Evolutionary conservation across 1,284 basidiomycete species (phyloP), one percentile per base, ranked within the genome.

Genomic region (Cryptococcus jaspeensis): DNA sequence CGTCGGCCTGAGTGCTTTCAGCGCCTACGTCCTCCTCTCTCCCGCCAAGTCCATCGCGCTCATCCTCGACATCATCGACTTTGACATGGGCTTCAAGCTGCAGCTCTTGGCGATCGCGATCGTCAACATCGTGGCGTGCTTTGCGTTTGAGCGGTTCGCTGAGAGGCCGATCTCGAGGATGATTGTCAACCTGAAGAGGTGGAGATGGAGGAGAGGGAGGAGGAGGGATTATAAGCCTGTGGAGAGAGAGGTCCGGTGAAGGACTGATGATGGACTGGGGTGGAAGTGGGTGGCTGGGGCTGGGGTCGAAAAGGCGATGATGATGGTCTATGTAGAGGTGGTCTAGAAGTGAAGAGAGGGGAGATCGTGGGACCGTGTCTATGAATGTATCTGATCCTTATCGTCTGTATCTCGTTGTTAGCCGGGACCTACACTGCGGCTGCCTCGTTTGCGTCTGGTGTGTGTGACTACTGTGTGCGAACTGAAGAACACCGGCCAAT

Each of bases 61-160:
- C 16, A 74, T 94, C 46, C 81, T 99, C 40, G 88, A 90, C 62
- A 81, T 99, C 65, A 87, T 95, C 81, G 72, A 80, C 4, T 80
- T 99, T 16, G 91, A 92, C 0, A 73, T 82, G 46, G 70, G 81
- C 16, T 94, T 87, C 64, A 86, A 90, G 63, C 73, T 84, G 57
- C 83, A 85, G 65, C 81, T 99, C 35, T 79, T 92, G 23, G 73
- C 81, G 3, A 84, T 85, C n/a, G 88, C 88, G 7, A 74, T 84
- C 23, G 71, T 86, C 53, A 98, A 99, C 78, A 83, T 92, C 23
- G 78, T 79, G 1, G 65, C 85, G 16, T 93, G 90, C 36, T 81
- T 92, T 72, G 81, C 80, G 0, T 96, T 89, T 68, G 95, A 99
- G 73, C 81, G 84, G 49, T 92, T 87, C 84, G 87, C 84, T 5